Evolutionary conservation across 345 rosid genomes (phyloP).

Genomic region (Eucalyptus rudis): DNA sequence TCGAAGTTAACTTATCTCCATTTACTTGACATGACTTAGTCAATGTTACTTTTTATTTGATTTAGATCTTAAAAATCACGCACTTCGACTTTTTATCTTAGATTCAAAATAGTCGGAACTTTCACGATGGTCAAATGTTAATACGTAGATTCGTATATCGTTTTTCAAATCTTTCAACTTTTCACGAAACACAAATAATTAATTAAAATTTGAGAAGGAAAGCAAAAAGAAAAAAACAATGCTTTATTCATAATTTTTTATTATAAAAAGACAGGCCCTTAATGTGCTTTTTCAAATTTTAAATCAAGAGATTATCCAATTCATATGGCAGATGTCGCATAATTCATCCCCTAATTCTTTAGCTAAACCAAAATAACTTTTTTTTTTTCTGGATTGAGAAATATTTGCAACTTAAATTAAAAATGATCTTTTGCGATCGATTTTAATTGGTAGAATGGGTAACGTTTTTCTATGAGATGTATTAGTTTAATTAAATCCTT

Average conservation of each 20-base stretch:
- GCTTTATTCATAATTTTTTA: background rate
- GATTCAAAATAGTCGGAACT: fast-evolving
- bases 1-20: background rate
- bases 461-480: background rate
- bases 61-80: background rate
- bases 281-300: background rate
- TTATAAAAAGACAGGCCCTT: background rate
- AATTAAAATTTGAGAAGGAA: background rate
- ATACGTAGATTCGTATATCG: fast-evolving
- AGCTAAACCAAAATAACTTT: background rate
- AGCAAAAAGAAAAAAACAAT: background rate
- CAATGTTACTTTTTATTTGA: background rate
- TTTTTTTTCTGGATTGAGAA: background rate
- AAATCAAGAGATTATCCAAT: background rate
- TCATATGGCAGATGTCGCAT: background rate
- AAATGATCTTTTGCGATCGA: background rate
- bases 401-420: background rate
- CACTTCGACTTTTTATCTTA: background rate
- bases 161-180: background rate
- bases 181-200: background rate
- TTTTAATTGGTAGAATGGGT: background rate
- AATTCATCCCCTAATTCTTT: background rate
- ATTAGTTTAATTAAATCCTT: background rate
- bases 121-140: background rate
- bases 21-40: fast-evolving